Evolutionary conservation across 164 flowering plant species (phyloP), one percentile per base, ranked within the genome.

Genomic region (Stephania cephalantha): DNA sequence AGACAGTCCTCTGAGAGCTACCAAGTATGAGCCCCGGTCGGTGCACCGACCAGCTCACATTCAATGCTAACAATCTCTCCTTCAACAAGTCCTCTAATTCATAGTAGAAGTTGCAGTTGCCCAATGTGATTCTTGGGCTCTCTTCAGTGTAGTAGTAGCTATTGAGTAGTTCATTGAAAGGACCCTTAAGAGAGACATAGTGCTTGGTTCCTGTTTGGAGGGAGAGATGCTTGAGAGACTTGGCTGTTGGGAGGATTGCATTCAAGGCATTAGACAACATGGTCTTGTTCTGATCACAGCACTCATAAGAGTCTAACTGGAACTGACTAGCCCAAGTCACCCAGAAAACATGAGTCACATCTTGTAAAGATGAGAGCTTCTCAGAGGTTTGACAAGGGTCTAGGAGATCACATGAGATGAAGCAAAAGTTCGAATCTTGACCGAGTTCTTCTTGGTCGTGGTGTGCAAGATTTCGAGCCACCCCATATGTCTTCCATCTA

Each of bases 141-240:
- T 87, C 88, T 76, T 95, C 98, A 17, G 85, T 73, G 73, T 85
- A 89, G 72, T 48, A 78, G 10, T 67, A 35, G n/a, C 20, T 66
- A 67, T 67, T 1, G 50, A 46, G 29, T 61, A 74, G 15, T 9
- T 74, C 4, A 61, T 68, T 13, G 70, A 74, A 10, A 78, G 82
- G 17, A 74, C 88, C 45, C 63, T 69, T 9, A 1, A 88, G 45
- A 0, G 94, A 87, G 1, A 88, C 77, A 68, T 94, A 94, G 70
- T 92, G 97, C 81, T 91, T 89, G 68, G 89, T 82, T 8, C 97
- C 98, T 1, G 98, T 92, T 74, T 94, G 98, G 6, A 92, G 91
- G 0, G 98, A 91, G 7, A 94, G 78, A 71, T 94, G 97, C 81
- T 82, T 88, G 70, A 92, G 70, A 7, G 82, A 18, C 30, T 79